These are phyloP conservation scores for Jimgerdemannia flammicorona DNA, from an alignment of 192 early-diverging fungal species.

Conservation along the genomic window DNA sequence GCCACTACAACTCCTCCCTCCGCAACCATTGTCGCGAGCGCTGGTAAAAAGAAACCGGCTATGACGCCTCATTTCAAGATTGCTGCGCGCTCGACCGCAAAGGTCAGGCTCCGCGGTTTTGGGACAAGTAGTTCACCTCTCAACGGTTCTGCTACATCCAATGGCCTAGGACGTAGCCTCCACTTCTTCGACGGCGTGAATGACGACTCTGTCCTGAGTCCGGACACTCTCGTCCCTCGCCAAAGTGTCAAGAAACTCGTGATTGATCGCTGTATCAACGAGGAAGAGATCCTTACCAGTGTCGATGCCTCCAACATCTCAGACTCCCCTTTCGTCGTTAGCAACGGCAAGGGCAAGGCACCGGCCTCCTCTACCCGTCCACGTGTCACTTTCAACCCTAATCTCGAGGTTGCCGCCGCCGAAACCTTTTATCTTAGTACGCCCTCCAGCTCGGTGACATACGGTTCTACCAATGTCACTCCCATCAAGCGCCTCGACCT, in stretches of 20 bases:
- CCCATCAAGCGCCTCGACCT: neutral
- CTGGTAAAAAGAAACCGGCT: slow-evolving; percentile 61
- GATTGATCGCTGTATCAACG: slow-evolving; percentile 34
- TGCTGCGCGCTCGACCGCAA: slow-evolving; percentile 66
- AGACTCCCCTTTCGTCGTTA: slow-evolving; percentile 9
- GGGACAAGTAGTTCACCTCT: slow-evolving; percentile 7
- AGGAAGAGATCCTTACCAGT: slow-evolving; percentile 24
- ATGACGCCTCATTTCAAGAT: slow-evolving; percentile 68
- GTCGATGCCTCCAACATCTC: neutral
- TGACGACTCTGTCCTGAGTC: slow-evolving; percentile 43
- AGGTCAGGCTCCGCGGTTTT: slow-evolving; percentile 76
- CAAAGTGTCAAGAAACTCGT: slow-evolving; percentile 70
- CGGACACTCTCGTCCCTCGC: slow-evolving; percentile 68
- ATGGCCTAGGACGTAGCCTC: slow-evolving; percentile 26
- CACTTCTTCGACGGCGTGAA: slow-evolving; percentile 32
- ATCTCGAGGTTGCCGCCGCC: slow-evolving; percentile 22
- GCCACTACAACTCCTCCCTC: slow-evolving; percentile 35
- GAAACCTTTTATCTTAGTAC: slow-evolving; percentile 8
- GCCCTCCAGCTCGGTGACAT: neutral
- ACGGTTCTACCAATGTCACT: neutral
- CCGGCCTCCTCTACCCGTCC: neutral
- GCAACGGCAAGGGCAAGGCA: slow-evolving; percentile 7
- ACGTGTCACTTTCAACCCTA: slow-evolving; percentile 31
- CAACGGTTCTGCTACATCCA: slow-evolving; percentile 19
- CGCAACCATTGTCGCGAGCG: slow-evolving; percentile 29